These are phyloP conservation scores for Claviceps lovelessii DNA, from an alignment of 2,329 filamentous ascomycete species.

Conservation along the genomic window DNA sequence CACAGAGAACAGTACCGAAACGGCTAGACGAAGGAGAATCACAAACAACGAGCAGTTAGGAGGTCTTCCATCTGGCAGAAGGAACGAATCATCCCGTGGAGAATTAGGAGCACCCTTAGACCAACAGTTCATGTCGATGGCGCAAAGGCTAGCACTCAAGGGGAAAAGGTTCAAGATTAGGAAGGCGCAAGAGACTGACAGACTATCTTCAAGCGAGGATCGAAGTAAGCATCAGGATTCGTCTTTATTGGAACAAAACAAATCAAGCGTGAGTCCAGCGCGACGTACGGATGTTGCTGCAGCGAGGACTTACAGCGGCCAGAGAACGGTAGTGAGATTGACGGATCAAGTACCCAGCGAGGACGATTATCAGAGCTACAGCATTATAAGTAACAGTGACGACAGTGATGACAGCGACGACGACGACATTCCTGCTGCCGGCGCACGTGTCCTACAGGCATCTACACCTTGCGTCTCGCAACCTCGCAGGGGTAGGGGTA, in stretches of 20 bases:
- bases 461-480: background rate
- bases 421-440: constrained; percentile 10
- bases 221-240: background rate
- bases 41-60: background rate
- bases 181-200: constrained; percentile 15
- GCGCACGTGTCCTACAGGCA: background rate
- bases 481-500: constrained; percentile 1
- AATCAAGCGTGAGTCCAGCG: background rate
- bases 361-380: constrained; percentile 1
- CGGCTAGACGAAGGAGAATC: background rate
- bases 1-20: background rate
- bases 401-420: constrained; percentile 8
- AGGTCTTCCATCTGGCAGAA: background rate
- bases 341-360: constrained; percentile 4
- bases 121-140: constrained; percentile 37
- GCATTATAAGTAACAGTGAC: constrained; percentile 2
- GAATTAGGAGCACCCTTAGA: constrained; percentile 3
- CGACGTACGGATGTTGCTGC: background rate
- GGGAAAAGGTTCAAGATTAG: constrained; percentile 41
- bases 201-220: background rate
- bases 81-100: background rate
- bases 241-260: background rate
- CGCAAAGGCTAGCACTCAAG: constrained; percentile 39
- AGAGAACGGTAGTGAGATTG: constrained; percentile 8
- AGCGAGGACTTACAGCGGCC: background rate